Evolutionary conservation across 768 basidiomycete species (phyloP), one percentile per base, ranked within the genome.

Genomic region (Hirschioporus abietinus): DNA sequence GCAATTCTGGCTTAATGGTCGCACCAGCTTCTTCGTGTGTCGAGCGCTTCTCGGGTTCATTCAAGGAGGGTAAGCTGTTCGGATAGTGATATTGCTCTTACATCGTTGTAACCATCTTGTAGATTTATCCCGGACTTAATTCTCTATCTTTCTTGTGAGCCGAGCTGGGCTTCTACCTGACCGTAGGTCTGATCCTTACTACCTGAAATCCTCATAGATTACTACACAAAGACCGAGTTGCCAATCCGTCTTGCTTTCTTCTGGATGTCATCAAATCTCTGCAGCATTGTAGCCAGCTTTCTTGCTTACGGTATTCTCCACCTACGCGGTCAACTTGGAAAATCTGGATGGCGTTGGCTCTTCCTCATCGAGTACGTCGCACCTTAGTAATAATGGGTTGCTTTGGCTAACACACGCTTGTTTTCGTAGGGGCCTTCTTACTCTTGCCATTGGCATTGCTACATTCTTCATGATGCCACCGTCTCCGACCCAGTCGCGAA

Each of bases 401-500:
- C n/a, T n/a, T n/a, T 58, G 36, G 12, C 17, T 64, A 1, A 66
- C 34, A 4, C 18, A 57, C 63, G 36, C 30, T 71, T 35, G 6
- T 61, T 63, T 59, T 42, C 10, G 20, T 70, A 79, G 78, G 72
- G 85, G 82, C 35, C 65, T 79, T n/a, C 69, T 85, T 35, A 87
- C 86, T 0, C 76, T 88, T 2, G n/a, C 71, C 24, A 79, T 89
- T 60, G 87, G 87, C 0, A 57, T 86, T 18, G 74, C 77, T 1
- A 81, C 85, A 0, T 88, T 85, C 74, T 86, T 87, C 76, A 79
- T 74, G 65, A 84, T 87, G 81, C 87, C 88, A 6, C 79, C 85
- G 36, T 84, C 83, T 2, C 86, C 86, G 1, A 88, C 85, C 1
- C 85, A 86, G 69, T 86, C 87, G 1, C 84, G 80, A 66, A 73